Base-by-base conservation (phyloP, 257 asterid species). In the Solanum chmielewskii region DNA sequence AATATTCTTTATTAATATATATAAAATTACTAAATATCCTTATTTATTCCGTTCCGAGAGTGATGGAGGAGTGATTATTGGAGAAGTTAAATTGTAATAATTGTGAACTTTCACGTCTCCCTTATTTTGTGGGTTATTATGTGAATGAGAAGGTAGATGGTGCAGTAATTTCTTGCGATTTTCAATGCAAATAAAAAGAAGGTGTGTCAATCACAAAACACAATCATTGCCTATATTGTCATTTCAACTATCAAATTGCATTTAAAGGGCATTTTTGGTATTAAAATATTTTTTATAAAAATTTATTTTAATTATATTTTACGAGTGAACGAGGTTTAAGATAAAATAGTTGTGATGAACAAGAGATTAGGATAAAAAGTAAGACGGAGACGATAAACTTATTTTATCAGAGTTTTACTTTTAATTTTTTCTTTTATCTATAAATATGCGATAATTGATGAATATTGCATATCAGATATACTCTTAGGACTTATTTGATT, bases 221-320 rank as follows among this genome's bases (percentile, higher is more conserved):
- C 88, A 89, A 91, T 91, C 31, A 91, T 91, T 88, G 74, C 64
- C 11, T 11, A 35, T 73, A 37, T 47, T 86, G 90, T 88, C 91
- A 89, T 27, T 27, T 27, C 47, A 20, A 73, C 33, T 52, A 52
- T 4, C n/a, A 52, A 2, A 3, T 16, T 0, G 23, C 23, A 18
- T 18, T 68, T 23, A n/a, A 49, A n/a, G 31, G 2, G 3, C 4
- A 9, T 23, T n/a, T 62, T 62, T 23, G 15, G 3, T 62, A 62
- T 6, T 6, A 62, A 60, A 7, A 2, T 20, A 6, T 42, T 42
- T 42, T 0, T 9, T 2, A 9, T n/a, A 35, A 35, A 35, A 39
- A 33, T 1, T 42, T 42, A 4, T 52, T 52, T 52, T 56, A 16
- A 18, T 47, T 15, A 59, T 59, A 8, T 59, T 59, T 59, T 0